phyloP scores from a whole-genome alignment of 169 alveolate species.

The Babesia bigemina region DNA sequence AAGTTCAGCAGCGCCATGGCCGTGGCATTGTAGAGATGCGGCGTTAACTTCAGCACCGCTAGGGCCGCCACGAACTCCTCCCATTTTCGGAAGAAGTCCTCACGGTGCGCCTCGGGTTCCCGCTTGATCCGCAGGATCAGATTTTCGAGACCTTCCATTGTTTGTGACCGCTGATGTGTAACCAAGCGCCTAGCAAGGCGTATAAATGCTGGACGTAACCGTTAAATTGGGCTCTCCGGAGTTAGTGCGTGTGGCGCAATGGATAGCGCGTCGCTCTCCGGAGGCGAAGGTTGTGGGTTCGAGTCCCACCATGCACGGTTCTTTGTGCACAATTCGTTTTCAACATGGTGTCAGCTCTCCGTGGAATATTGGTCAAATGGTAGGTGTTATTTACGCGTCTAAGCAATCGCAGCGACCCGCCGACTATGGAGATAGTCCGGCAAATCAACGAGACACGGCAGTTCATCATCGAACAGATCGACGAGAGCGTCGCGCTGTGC shows the following conservation, averaged over 20 bases:
- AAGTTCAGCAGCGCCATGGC: conserved; percentile 49
- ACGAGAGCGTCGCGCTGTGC: conserved; percentile 80
- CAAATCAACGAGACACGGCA: conserved; percentile 75
- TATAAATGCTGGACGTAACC: not conserved
- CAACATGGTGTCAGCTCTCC: conserved; percentile 50
- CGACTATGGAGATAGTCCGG: conserved; percentile 79
- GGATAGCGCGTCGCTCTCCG: conserved; percentile 97
- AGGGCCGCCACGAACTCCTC: conserved; percentile 57
- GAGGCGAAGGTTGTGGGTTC: conserved; percentile 96
- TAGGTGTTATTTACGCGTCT: not conserved
- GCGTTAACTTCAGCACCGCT: conserved; percentile 49
- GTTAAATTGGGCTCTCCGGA: conserved; percentile 45
- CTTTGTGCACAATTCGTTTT: not conserved
- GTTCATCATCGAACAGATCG: conserved; percentile 78
- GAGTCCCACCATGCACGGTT: conserved; percentile 91
- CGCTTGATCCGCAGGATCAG: conserved; percentile 38
- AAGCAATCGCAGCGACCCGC: conserved; percentile 69
- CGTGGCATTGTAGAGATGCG: conserved; percentile 60
- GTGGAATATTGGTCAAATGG: conserved; percentile 56
- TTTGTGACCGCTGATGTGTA: conserved; percentile 7
- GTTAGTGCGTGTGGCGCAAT: conserved; percentile 88
- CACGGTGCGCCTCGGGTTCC: conserved; percentile 63
- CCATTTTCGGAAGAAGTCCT: conserved; percentile 42
- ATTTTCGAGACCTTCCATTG: conserved; percentile 45
- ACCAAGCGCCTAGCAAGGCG: not conserved